phyloP scores from a whole-genome alignment of 1,139 yeast genomes.

The Pichia norvegensis region DNA sequence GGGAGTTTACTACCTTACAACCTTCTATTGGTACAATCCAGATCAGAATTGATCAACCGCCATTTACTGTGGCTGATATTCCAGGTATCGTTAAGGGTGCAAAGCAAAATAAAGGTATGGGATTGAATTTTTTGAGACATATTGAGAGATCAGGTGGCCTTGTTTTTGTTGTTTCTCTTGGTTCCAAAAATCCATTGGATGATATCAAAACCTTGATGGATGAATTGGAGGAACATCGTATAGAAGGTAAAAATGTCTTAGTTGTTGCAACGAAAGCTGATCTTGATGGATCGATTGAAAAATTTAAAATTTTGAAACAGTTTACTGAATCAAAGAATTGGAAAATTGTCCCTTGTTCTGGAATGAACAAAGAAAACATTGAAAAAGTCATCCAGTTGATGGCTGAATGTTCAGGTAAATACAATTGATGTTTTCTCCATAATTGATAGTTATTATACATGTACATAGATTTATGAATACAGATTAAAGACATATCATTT shows the following conservation, averaged over 20 bases:
- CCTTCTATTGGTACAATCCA: slow-evolving; percentile 88
- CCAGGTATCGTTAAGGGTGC: slow-evolving; percentile 95
- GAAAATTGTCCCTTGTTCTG: slow-evolving; percentile 82
- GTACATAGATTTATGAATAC: not conserved
- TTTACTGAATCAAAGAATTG: slow-evolving; percentile 42
- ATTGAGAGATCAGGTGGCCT: slow-evolving; percentile 86
- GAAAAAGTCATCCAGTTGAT: slow-evolving; percentile 62
- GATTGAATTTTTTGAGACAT: slow-evolving; percentile 84
- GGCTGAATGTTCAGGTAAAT: slow-evolving; percentile 52
- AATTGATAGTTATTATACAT: slow-evolving; percentile 1
- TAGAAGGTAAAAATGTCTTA: slow-evolving; percentile 52
- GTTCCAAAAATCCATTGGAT: slow-evolving; percentile 49
- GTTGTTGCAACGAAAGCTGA: slow-evolving; percentile 93
- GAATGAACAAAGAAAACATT: slow-evolving; percentile 61
- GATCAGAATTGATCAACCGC: slow-evolving; percentile 55
- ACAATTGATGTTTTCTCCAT: not conserved
- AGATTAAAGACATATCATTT: not conserved
- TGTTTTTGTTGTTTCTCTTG: slow-evolving; percentile 79
- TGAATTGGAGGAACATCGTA: slow-evolving; percentile 63
- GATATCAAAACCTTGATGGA: slow-evolving; percentile 55
- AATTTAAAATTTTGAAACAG: slow-evolving; percentile 36
- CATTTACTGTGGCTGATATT: slow-evolving; percentile 93
- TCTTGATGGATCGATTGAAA: slow-evolving; percentile 42
- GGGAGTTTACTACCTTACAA: slow-evolving; percentile 92
- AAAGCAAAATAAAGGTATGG: slow-evolving; percentile 79